phyloP scores from a whole-genome alignment of 169 alveolate genomes.

The Babesia sp. region DNA sequence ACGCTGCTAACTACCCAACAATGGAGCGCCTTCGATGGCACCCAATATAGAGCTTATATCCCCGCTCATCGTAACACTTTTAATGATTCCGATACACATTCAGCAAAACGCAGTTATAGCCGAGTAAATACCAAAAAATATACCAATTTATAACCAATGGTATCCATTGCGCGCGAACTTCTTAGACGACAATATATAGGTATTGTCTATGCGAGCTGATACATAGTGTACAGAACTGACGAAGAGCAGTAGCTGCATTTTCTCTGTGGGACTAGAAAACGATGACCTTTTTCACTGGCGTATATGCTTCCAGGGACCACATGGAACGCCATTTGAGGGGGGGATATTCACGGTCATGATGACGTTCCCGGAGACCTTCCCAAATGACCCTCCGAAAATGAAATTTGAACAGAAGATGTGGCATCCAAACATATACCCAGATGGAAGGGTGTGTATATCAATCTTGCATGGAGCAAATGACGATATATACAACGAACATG shows the following conservation, averaged over 20 bases:
- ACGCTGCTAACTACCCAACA: too few species aligned
- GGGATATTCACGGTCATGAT: slow-evolving; percentile 94
- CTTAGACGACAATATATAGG: slow-evolving; percentile 49
- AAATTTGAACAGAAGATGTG: slow-evolving; percentile 94
- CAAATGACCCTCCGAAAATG: slow-evolving; percentile 98
- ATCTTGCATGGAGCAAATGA: slow-evolving; percentile 96
- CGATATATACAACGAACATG: slow-evolving; percentile 93
- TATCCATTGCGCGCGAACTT: slow-evolving; percentile 55
- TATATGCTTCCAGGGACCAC: slow-evolving; percentile 95
- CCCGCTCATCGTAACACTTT: not conserved
- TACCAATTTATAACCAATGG: not conserved
- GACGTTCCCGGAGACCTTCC: slow-evolving; percentile 96
- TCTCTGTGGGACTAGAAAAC: slow-evolving; percentile 95
- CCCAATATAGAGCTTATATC: not conserved
- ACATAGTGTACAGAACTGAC: slow-evolving; percentile 73
- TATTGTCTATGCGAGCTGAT: not conserved
- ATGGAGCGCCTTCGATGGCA: too few species aligned
- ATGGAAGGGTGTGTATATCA: slow-evolving; percentile 96
- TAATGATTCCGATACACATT: not conserved
- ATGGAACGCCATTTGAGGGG: slow-evolving; percentile 95
- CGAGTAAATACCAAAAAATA: not conserved
- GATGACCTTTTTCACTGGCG: slow-evolving; percentile 93
- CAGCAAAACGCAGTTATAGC: not conserved
- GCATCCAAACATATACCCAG: slow-evolving; percentile 95
- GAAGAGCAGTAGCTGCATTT: slow-evolving; percentile 84